Evolutionary conservation across 2,329 filamentous ascomycete species (phyloP), one percentile per base, ranked within the genome.

Genomic region (Anthostomella pinea): DNA sequence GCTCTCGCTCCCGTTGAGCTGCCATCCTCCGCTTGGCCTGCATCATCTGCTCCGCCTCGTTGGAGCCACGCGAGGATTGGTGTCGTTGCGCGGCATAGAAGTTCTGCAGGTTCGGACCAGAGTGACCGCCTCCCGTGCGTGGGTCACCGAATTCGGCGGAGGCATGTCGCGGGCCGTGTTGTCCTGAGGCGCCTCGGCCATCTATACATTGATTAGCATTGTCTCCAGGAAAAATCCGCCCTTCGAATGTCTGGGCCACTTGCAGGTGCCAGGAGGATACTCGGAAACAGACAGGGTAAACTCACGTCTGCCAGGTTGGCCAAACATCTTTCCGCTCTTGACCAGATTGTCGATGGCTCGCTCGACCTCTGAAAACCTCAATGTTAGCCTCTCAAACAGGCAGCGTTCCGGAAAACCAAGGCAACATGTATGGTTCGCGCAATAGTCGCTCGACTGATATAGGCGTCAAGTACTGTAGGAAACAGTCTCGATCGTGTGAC

Each of bases 21-120:
- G 93, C 93, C 87, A 97, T 94, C 75, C 91, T 86, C 73, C 93
- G 88, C 79, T 97, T 97, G 59, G 89, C 90, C 81, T 97, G 93
- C 77, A 95, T 87, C 81, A 96, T 88, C 72, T 96, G 90, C 72
- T 97, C 93, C 66, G 89, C 87, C 73, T 97, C 93, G 74, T 77
- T 83, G 60, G 79, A 79, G 77, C 90, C 69, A 77, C 88, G 70
- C 74, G 88, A 73, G 74, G 79, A 80, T 69, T 91, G 88, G 68
- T 94, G 93, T 61, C 91, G 86, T 71, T 97, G 93, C 56, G 81
- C 82, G 60, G 89, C 87, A 68, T 96, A 97, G 67, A 91, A 97
- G 64, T 85, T 91, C 67, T 96, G 91, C 41, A 93, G 75, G 64
- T 93, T 90, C 49, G 85, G 81, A 39, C 77, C 76, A 47, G 82